These are phyloP conservation scores for Ammopiptanthus mongolicus DNA, from an alignment of 306 rosid species.

Conservation along the genomic window DNA sequence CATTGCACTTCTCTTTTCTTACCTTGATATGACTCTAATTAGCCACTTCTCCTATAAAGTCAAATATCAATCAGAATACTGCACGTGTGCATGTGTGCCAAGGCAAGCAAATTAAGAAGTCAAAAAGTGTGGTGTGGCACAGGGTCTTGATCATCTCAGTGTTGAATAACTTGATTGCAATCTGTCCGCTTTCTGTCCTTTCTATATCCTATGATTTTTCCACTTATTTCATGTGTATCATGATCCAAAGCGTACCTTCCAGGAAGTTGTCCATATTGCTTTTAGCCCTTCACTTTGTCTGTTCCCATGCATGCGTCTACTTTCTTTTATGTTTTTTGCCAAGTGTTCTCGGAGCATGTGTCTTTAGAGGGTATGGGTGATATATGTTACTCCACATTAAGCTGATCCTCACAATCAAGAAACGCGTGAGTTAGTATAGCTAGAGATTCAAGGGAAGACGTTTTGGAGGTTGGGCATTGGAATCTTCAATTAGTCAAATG, in stretches of 20 bases:
- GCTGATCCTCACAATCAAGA: background rate
- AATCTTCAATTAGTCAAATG: background rate
- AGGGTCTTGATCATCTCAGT: background rate
- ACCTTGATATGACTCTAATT: background rate
- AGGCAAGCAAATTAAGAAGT: background rate
- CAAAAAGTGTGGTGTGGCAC: conserved; percentile 3
- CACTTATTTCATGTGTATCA: background rate
- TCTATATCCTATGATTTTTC: background rate
- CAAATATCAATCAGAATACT: background rate
- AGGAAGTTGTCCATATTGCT: background rate
- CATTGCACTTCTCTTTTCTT: background rate
- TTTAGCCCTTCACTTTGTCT: background rate
- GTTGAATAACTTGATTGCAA: background rate
- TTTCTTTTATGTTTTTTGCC: background rate
- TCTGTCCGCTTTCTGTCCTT: background rate
- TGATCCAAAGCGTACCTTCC: background rate
- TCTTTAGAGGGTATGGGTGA: background rate
- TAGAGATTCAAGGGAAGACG: background rate
- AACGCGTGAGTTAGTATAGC: background rate
- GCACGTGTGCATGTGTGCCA: conserved; percentile 2
- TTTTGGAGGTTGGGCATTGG: background rate
- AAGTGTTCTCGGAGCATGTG: background rate
- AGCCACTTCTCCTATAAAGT: background rate
- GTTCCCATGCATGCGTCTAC: background rate
- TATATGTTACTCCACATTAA: background rate